Conservation (phyloP, 2,329 filamentous ascomycete species). For the Pseudogymnoascus sp. region DNA sequence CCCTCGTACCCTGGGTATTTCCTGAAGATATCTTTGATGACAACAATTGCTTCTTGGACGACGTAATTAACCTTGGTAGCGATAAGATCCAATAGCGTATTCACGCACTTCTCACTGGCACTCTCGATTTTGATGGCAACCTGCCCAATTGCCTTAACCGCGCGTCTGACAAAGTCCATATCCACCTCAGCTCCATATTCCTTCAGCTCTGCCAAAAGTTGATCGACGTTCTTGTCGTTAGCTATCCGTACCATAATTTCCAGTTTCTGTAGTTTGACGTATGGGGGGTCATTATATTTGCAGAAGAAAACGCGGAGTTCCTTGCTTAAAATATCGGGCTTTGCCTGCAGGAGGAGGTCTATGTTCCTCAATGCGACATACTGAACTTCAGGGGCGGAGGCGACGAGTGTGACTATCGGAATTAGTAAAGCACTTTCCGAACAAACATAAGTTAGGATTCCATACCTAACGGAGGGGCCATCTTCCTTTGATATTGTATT, state of each 20-base stretch:
- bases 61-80: constrained; percentile 98
- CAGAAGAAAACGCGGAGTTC: constrained; percentile 98
- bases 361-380: constrained; percentile 96
- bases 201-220: constrained; percentile 86
- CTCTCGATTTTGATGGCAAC: constrained; percentile 97
- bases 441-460: constrained; percentile 14
- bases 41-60: constrained; percentile 96
- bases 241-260: constrained; percentile 99
- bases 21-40: constrained; percentile 96
- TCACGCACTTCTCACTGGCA: constrained; percentile 91
- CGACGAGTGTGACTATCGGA: constrained; percentile 75
- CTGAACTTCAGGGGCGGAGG: constrained; percentile 92
- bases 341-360: constrained; percentile 87
- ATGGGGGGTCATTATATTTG: constrained; percentile 98
- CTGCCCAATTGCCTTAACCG: constrained; percentile 93
- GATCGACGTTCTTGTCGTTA: constrained; percentile 93
- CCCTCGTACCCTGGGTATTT: constrained; percentile 98
- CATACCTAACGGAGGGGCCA: constrained; percentile 87
- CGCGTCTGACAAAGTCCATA: constrained; percentile 95
- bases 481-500: constrained; percentile 90
- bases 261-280: constrained; percentile 94
- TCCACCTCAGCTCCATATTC: constrained; percentile 98
- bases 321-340: constrained; percentile 93
- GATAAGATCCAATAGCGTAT: constrained; percentile 85
- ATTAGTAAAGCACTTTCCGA: constrained; percentile 1